phyloP scores from a whole-genome alignment of 306 rosid genomes.

The Castanospermum australe region DNA sequence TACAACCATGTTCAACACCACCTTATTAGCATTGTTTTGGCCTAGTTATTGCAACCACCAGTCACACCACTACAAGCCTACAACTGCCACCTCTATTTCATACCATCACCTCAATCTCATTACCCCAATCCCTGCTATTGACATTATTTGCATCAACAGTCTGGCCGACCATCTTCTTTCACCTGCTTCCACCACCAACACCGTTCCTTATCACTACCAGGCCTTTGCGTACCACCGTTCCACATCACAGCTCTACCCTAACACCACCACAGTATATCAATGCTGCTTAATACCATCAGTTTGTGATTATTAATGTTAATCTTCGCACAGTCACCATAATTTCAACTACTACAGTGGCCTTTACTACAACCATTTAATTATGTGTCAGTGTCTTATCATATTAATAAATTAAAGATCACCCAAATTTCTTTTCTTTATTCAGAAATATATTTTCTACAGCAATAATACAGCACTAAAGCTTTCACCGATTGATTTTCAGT shows the following conservation, averaged over 20 bases:
- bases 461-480: not conserved
- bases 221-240: not conserved
- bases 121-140: not conserved
- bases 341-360: not conserved
- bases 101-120: not conserved
- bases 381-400: not conserved
- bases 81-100: not conserved
- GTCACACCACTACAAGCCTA: not conserved
- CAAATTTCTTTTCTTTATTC: not conserved
- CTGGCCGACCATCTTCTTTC: not conserved
- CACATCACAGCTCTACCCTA: not conserved
- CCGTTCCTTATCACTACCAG: not conserved
- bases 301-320: not conserved
- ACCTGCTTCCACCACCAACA: not conserved
- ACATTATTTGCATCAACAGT: not conserved
- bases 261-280: not conserved
- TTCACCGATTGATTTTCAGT: conserved; percentile 5
- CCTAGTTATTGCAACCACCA: not conserved
- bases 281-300: not conserved
- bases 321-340: not conserved
- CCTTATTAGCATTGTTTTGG: not conserved
- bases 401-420: not conserved
- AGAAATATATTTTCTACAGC: not conserved
- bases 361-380: not conserved
- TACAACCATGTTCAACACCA: not conserved